phyloP scores from a whole-genome alignment of 768 basidiomycete species.

The Naematelia aurantialba region DNA sequence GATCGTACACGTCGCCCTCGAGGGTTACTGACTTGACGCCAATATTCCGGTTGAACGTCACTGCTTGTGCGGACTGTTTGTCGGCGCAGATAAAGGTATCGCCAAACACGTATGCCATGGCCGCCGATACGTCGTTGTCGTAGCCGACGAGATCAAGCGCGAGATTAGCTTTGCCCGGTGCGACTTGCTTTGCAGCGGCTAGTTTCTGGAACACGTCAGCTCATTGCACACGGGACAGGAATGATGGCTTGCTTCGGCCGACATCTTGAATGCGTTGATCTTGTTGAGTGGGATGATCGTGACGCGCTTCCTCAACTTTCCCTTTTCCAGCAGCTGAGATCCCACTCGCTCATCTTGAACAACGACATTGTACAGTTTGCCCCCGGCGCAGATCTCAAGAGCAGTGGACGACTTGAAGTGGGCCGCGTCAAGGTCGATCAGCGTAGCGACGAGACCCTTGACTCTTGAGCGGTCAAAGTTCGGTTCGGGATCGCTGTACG shows the following conservation, averaged over 20 bases:
- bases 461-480: constrained; percentile 80
- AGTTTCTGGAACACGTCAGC: constrained; percentile 62
- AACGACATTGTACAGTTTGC: constrained; percentile 85
- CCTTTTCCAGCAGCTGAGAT: constrained; percentile 73
- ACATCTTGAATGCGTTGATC: constrained; percentile 64
- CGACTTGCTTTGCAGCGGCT: constrained; percentile 64
- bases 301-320: constrained; percentile 75
- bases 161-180: constrained; percentile 73
- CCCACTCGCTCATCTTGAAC: constrained; percentile 87
- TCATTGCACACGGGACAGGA: background rate
- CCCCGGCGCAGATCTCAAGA: constrained; percentile 86
- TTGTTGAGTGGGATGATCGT: constrained; percentile 93
- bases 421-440: constrained; percentile 68
- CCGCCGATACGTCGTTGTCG: constrained; percentile 71
- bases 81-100: constrained; percentile 89
- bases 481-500: constrained; percentile 70
- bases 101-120: constrained; percentile 90
- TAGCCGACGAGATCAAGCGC: constrained; percentile 88
- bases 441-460: constrained; percentile 84
- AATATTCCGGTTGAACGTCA: constrained; percentile 74
- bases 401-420: constrained; percentile 81
- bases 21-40: constrained; percentile 83
- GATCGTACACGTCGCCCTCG: constrained; percentile 94
- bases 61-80: constrained; percentile 74
- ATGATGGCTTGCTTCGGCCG: constrained; percentile 54